A percentile compares a stretch with the other conserved stretches of the same genome.
Conservation (phyloP, 345 rosid genomes). For the Ailanthus altissimus region DNA sequence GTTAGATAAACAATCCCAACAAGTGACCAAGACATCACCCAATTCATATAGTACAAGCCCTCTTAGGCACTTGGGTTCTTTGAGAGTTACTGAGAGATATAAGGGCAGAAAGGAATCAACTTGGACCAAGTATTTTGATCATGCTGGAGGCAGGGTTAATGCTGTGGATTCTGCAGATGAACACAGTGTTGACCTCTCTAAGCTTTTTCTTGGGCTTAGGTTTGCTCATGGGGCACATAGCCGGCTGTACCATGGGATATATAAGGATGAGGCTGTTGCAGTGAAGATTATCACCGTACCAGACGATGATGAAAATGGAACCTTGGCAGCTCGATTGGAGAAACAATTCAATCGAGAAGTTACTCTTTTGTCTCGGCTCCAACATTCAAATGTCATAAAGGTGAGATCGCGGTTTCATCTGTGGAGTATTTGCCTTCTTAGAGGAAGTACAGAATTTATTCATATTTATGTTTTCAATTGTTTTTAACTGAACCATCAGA, state of each 20-base stretch:
- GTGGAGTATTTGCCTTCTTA: background rate
- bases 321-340: conserved; percentile 66
- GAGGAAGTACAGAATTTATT: background rate
- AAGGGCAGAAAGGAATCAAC: conserved; percentile 65
- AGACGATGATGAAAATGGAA: conserved; percentile 82
- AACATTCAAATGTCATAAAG: conserved; percentile 81
- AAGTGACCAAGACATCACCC: conserved; percentile 37
- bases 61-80: conserved; percentile 53
- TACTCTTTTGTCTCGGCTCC: conserved; percentile 70
- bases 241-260: conserved; percentile 87
- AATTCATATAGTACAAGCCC: conserved; percentile 51
- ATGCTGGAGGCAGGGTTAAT: conserved; percentile 75
- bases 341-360: conserved; percentile 90
- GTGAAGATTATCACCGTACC: conserved; percentile 88
- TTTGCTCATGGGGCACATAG: conserved; percentile 97
- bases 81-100: conserved; percentile 56
- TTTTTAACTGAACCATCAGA: background rate
- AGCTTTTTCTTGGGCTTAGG: conserved; percentile 85
- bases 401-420: conserved; percentile 35
- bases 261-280: conserved; percentile 91
- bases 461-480: conserved; percentile 7
- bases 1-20: conserved; percentile 37
- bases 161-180: conserved; percentile 75
- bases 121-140: conserved; percentile 88
- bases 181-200: conserved; percentile 68